phyloP scores from a whole-genome alignment of 345 rosid species.

The Bruguiera gymnorhiza region DNA sequence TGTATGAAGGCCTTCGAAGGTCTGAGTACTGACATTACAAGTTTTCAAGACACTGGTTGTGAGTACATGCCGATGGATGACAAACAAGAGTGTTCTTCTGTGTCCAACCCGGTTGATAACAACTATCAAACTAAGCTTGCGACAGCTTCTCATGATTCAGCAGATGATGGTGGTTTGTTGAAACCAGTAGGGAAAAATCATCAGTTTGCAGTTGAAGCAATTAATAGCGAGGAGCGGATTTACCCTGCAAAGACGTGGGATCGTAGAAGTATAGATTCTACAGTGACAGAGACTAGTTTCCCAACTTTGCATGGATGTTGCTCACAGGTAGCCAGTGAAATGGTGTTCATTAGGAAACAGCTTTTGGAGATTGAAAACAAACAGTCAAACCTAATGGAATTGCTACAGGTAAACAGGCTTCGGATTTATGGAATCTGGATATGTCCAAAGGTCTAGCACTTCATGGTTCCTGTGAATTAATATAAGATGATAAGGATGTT shows the following conservation, averaged over 20 bases:
- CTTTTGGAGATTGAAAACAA: constrained; percentile 73
- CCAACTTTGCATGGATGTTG: constrained; percentile 52
- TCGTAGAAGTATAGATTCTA: constrained; percentile 66
- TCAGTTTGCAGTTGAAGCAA: constrained; percentile 44
- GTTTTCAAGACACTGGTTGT: constrained; percentile 45
- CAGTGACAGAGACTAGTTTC: constrained; percentile 59
- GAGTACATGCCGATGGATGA: constrained; percentile 58
- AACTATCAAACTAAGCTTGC: constrained; percentile 48
- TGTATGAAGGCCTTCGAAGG: constrained; percentile 57
- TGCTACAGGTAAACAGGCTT: constrained; percentile 61
- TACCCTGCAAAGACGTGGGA: constrained; percentile 47
- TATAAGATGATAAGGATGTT: too few relatives aligned
- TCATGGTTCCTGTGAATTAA: too few relatives aligned
- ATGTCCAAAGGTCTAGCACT: too few relatives aligned
- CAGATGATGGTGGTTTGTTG: constrained; percentile 33
- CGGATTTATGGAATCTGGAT: background rate
- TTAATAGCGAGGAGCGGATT: constrained; percentile 39
- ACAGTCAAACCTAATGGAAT: constrained; percentile 66
- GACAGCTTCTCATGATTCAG: constrained; percentile 45
- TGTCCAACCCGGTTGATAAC: constrained; percentile 41
- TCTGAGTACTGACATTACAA: constrained; percentile 32
- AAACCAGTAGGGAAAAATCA: constrained; percentile 43
- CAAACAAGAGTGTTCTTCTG: constrained; percentile 59
- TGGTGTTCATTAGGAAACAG: constrained; percentile 69
- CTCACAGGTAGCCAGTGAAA: constrained; percentile 55